Evolutionary conservation across 2,329 filamentous ascomycete genomes (phyloP).

Genomic region (Pochonia chlamydosporia): DNA sequence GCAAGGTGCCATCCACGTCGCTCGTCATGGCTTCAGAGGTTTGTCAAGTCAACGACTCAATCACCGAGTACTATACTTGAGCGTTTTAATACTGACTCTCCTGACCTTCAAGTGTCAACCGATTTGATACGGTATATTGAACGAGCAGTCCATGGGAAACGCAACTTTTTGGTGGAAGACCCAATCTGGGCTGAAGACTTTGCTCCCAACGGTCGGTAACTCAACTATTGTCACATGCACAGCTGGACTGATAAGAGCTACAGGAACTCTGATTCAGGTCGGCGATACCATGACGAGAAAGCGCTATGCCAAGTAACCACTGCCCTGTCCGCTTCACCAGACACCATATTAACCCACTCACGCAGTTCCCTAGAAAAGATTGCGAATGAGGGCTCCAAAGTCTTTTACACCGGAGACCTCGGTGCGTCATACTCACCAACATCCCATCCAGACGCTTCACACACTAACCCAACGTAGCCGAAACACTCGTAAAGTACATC

Average conservation of each 20-base stretch:
- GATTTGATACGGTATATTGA: constrained; percentile 74
- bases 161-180: constrained; percentile 66
- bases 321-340: not conserved
- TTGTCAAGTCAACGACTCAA: constrained; percentile 4
- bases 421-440: constrained; percentile 22
- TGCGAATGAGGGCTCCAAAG: constrained; percentile 63
- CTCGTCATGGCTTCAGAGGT: constrained; percentile 63
- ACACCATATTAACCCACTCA: not conserved
- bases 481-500: constrained; percentile 66
- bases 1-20: constrained; percentile 66
- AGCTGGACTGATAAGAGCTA: not conserved
- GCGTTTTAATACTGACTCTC: not conserved
- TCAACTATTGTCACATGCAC: no score
- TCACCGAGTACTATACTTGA: not conserved
- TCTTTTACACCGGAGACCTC: constrained; percentile 68
- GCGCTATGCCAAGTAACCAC: constrained; percentile 57
- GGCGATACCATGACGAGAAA: constrained; percentile 76
- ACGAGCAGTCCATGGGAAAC: constrained; percentile 28
- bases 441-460: not conserved
- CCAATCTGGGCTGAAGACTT: constrained; percentile 83
- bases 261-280: constrained; percentile 58
- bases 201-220: constrained; percentile 61
- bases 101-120: constrained; percentile 57
- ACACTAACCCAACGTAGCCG: constrained; percentile 39
- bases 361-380: constrained; percentile 65